phyloP scores from a whole-genome alignment of 805 yeast species.

The Zygosaccharomyces rouxii region DNA sequence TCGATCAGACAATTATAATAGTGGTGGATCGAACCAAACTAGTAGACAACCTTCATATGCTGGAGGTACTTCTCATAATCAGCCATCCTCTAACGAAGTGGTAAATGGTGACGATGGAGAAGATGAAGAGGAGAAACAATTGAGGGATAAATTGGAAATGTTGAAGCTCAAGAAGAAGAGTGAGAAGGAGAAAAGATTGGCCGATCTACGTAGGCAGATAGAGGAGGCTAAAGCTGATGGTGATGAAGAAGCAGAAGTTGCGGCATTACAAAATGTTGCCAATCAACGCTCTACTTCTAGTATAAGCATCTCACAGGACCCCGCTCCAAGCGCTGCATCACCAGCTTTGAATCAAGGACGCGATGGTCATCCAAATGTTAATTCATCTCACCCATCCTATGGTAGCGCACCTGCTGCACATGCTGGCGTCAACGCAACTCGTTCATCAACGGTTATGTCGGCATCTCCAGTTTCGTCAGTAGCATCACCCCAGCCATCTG shows the following conservation, averaged over 20 bases:
- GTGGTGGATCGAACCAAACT: not conserved
- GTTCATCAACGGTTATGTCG: not conserved
- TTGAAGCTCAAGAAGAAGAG: constrained; percentile 47
- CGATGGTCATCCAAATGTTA: not conserved
- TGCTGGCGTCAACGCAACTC: not conserved
- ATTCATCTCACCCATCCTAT: not conserved
- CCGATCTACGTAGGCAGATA: constrained; percentile 55
- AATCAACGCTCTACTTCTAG: constrained; percentile 2
- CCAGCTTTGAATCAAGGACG: not conserved
- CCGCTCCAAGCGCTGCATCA: not conserved
- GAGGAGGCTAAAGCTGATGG: constrained; percentile 47
- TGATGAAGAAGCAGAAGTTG: constrained; percentile 31
- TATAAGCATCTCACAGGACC: not conserved
- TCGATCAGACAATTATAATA: not conserved
- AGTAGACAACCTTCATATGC: not conserved
- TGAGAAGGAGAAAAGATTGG: constrained; percentile 55
- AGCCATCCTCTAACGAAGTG: not conserved
- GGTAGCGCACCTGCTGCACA: not conserved
- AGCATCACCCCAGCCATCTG: constrained; percentile 6
- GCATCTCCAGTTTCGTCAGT: not conserved
- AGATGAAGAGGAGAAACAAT: constrained; percentile 44
- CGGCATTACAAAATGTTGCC: constrained; percentile 25
- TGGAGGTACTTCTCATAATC: not conserved
- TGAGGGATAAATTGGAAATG: constrained; percentile 36
- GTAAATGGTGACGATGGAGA: constrained; percentile 38